A percentile compares a stretch with the other conserved stretches of the same genome.
Evolutionary conservation across 176 grass and related monocot genomes (phyloP).

Genomic region (Oryza officinalis): DNA sequence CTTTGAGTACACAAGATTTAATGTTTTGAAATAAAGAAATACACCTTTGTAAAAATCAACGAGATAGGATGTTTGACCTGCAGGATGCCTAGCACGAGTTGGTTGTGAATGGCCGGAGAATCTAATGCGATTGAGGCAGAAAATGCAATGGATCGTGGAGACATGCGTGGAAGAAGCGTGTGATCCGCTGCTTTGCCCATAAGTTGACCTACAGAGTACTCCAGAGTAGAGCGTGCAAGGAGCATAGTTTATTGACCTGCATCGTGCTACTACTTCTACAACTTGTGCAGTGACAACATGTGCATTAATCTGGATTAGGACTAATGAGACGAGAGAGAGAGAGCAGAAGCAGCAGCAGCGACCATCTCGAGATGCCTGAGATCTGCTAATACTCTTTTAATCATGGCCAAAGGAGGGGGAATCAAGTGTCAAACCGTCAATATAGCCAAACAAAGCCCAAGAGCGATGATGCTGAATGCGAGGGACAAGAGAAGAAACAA

Average conservation of each 20-base stretch:
- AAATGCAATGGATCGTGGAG: not conserved
- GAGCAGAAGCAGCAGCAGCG: too few relatives aligned
- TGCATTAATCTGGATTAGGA: not conserved
- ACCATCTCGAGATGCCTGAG: not conserved
- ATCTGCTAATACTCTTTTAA: not conserved
- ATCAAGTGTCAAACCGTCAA: not conserved
- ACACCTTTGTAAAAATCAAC: not conserved
- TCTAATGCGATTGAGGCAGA: not conserved
- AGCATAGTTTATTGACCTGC: not conserved
- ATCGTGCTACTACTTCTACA: not conserved
- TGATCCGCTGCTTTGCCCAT: not conserved
- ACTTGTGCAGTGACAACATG: not conserved
- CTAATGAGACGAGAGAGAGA: not conserved
- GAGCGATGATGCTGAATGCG: not conserved
- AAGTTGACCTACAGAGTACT: conserved; percentile 21
- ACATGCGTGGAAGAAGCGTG: not conserved
- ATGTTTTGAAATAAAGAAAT: not conserved
- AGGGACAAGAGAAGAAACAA: not conserved
- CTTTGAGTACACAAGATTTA: too few relatives aligned
- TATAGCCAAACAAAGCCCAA: not conserved
- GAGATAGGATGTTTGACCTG: not conserved
- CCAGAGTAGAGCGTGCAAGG: not conserved
- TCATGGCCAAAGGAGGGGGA: not conserved
- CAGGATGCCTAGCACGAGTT: not conserved
- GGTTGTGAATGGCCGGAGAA: not conserved